These are phyloP conservation scores for Austroboletus novae-zelandiae DNA, from an alignment of 1,284 basidiomycete genomes.

Conservation along the genomic window DNA sequence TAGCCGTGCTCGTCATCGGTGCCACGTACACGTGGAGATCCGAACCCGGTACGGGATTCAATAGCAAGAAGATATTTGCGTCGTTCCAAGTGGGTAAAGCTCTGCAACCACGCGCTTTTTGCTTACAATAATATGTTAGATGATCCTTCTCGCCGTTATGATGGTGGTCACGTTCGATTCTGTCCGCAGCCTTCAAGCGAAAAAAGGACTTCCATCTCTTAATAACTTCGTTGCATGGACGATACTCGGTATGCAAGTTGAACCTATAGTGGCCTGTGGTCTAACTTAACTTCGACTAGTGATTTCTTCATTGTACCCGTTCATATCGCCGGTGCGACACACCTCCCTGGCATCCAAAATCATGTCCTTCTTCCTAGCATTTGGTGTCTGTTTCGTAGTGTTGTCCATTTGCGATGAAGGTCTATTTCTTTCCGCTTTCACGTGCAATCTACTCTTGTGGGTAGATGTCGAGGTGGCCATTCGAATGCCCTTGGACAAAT, in stretches of 20 bases:
- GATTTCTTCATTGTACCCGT: constrained; percentile 51
- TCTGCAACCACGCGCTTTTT: too few species aligned
- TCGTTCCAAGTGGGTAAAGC: constrained; percentile 39
- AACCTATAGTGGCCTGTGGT: constrained; percentile 15
- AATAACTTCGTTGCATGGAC: constrained; percentile 71
- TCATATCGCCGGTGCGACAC: constrained; percentile 35
- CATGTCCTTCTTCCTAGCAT: constrained; percentile 64
- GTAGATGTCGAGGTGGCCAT: constrained; percentile 60
- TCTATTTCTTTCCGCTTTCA: constrained; percentile 75
- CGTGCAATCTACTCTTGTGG: constrained; percentile 67
- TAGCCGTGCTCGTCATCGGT: constrained; percentile 26
- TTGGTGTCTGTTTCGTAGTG: constrained; percentile 77
- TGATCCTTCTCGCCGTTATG: constrained; percentile 43
- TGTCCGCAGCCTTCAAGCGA: constrained; percentile 58
- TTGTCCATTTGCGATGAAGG: constrained; percentile 84
- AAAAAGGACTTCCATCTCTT: constrained; percentile 61
- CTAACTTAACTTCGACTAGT: constrained; percentile 37
- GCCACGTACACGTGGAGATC: constrained; percentile 9
- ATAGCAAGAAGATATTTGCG: constrained; percentile 6
- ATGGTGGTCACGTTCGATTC: constrained; percentile 60
- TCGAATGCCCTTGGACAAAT: constrained; percentile 22
- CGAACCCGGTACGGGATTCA: background rate
- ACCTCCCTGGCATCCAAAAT: constrained; percentile 48
- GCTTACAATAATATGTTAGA: constrained; percentile 17
- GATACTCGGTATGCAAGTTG: constrained; percentile 47